Evolutionary conservation across 1,284 basidiomycete species (phyloP).

Genomic region (Tylopilus sp.): DNA sequence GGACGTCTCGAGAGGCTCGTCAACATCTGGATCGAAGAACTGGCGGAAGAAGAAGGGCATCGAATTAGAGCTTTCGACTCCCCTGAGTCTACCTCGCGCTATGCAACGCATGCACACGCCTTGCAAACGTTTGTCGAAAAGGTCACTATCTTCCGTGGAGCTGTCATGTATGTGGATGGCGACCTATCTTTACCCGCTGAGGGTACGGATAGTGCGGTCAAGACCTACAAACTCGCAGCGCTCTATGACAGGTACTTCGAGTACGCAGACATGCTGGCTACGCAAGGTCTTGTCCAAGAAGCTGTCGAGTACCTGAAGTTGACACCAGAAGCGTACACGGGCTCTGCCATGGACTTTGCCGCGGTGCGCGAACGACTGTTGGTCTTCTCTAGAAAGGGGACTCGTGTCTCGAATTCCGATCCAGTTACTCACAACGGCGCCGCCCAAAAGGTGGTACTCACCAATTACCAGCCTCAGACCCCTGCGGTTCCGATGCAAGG

Average conservation of each 20-base stretch:
- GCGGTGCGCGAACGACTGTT: slow-evolving; percentile 63
- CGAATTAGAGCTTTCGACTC: slow-evolving; percentile 17
- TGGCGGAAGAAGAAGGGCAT: slow-evolving; percentile 77
- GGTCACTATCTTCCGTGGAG: slow-evolving; percentile 90
- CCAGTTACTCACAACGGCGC: slow-evolving; percentile 26
- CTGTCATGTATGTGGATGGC: slow-evolving; percentile 82
- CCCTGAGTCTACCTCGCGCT: slow-evolving; percentile 51
- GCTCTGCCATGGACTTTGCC: slow-evolving; percentile 54
- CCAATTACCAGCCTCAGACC: slow-evolving; percentile 1
- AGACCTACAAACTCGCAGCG: slow-evolving; percentile 78
- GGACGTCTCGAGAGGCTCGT: slow-evolving; percentile 87
- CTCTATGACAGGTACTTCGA: slow-evolving; percentile 95
- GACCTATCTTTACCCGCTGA: slow-evolving; percentile 51
- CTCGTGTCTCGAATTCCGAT: slow-evolving; percentile 23
- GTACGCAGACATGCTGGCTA: slow-evolving; percentile 89
- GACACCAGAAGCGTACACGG: slow-evolving; percentile 79
- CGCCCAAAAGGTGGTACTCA: slow-evolving; percentile 10
- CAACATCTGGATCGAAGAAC: slow-evolving; percentile 91
- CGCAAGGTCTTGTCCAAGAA: slow-evolving; percentile 84
- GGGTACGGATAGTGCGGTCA: slow-evolving; percentile 45
- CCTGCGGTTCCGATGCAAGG: slow-evolving; percentile 14
- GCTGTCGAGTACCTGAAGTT: slow-evolving; percentile 80
- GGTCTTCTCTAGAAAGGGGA: slow-evolving; percentile 40
- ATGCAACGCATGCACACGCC: slow-evolving; percentile 85
- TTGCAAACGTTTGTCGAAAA: slow-evolving; percentile 97